Evolutionary conservation across 495 filamentous ascomycete species (phyloP).

Genomic region (Annulohypoxylon bovei): DNA sequence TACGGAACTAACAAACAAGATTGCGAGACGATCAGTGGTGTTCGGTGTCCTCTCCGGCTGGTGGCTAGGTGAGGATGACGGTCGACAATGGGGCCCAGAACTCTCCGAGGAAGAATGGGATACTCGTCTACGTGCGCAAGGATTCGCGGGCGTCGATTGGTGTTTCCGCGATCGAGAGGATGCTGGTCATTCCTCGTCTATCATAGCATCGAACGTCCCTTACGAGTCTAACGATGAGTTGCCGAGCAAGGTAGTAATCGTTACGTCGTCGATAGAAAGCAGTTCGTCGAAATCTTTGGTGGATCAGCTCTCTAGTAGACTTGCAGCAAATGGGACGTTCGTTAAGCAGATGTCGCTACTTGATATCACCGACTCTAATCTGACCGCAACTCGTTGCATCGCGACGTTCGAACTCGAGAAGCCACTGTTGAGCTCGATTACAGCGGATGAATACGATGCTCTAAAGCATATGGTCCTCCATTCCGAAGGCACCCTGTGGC

Average conservation of each 20-base stretch:
- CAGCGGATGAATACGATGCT: constrained; percentile 32
- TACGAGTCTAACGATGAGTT: constrained; percentile 20
- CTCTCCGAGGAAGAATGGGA: constrained; percentile 43
- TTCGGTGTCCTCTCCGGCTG: constrained; percentile 45
- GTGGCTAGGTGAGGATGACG: constrained; percentile 42
- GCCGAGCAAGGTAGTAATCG: constrained; percentile 36
- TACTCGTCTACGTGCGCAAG: constrained; percentile 34
- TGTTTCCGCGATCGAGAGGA: constrained; percentile 44
- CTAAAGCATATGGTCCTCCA: constrained; percentile 46
- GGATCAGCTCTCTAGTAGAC: constrained; percentile 27
- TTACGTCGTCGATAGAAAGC: constrained; percentile 31
- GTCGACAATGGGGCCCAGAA: constrained; percentile 41
- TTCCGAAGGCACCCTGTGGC: constrained; percentile 50
- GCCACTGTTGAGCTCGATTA: constrained; percentile 27
- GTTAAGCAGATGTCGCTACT: constrained; percentile 35
- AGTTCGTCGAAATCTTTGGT: constrained; percentile 23
- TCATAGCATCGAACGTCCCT: constrained; percentile 39
- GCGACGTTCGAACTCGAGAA: constrained; percentile 39
- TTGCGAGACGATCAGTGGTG: constrained; percentile 42
- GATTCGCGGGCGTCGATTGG: constrained; percentile 40
- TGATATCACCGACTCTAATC: constrained; percentile 23
- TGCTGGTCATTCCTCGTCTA: constrained; percentile 39
- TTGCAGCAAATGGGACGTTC: constrained; percentile 18
- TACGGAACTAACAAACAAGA: constrained; percentile 50
- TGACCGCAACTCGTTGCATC: constrained; percentile 36